phyloP scores from a whole-genome alignment of 495 filamentous ascomycete genomes.

The Aspergillus hancockii region DNA sequence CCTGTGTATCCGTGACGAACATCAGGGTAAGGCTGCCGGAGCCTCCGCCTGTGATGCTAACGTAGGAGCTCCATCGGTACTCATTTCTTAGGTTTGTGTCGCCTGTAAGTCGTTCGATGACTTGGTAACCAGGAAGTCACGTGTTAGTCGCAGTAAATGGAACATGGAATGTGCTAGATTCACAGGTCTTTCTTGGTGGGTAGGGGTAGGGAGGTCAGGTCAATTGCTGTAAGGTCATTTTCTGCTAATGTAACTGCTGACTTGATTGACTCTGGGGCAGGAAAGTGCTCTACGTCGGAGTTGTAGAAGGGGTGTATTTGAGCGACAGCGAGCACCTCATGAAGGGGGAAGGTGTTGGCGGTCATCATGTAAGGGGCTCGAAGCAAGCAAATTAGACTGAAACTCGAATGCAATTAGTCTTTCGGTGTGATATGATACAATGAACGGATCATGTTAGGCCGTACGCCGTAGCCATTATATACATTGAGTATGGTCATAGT shows the following conservation, averaged over 20 bases:
- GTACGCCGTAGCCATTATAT: no score
- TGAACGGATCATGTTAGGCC: no score
- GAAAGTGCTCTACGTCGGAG: slow-evolving; percentile 16
- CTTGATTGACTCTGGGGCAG: slow-evolving; percentile 8
- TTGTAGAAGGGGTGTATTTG: slow-evolving; percentile 34
- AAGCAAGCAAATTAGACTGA: not conserved
- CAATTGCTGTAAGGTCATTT: not conserved
- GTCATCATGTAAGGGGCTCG: not conserved
- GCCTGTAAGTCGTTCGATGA: slow-evolving; percentile 20
- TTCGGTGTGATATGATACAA: no score
- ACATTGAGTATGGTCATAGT: no score
- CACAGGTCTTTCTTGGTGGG: slow-evolving; percentile 6
- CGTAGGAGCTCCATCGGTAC: slow-evolving; percentile 29
- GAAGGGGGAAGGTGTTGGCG: slow-evolving; percentile 1
- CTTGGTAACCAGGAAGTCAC: slow-evolving; percentile 17
- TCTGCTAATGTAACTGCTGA: not conserved
- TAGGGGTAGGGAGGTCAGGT: not conserved
- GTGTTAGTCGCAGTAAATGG: not conserved
- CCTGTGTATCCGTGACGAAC: slow-evolving; percentile 26
- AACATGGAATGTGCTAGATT: not conserved
- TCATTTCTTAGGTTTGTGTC: slow-evolving; percentile 24
- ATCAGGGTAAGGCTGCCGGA: slow-evolving; percentile 21
- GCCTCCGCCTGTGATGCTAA: slow-evolving; percentile 31
- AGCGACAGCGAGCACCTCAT: slow-evolving; percentile 30
- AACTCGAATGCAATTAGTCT: not conserved